Evolutionary conservation across 805 yeast species (phyloP), one percentile per base, ranked within the genome.

Genomic region (Pichia heedii): DNA sequence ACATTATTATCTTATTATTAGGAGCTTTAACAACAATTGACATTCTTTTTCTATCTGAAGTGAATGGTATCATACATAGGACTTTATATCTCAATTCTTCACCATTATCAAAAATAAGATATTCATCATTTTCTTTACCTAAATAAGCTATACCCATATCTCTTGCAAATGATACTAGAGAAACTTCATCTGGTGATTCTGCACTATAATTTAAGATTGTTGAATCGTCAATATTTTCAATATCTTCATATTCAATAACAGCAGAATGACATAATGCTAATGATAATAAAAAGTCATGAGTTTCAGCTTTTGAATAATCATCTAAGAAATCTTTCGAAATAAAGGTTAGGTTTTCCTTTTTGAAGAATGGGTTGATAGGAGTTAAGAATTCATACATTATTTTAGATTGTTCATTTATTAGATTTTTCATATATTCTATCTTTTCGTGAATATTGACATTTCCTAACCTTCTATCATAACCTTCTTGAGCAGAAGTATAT

Each of bases 111-210:
- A 66, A 65, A 40, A 75, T 47, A 0, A 61, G 49, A 33, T 79
- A 64, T 3, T 71, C 66, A 33, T 68, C 69, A 56, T 82, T 69
- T 19, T 69, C 68, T 36, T 78, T 67, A 36, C 73, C 81, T 20
- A 70, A 61, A 56, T 81, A 74, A 0, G 74, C 79, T 51, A 79
- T 70, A 10, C 94, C 94, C 26, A 83, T 52, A 56, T 82, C 90
- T 41, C 84, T 67, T 1, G 90, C 90, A 37, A 75, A 80, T 2
- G 81, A 68, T n/a, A 84, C 90, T 42, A 84, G 68, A 1, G 93
- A 89, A 35, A 81, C 77, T 58, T 84, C 94, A 64, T 84, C 94
- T 0, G 94, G 94, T 9, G 88, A 81, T 56, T 84, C 89, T 1
- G 90, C 89, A 53, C 82, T 81, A 63, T 76, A 80, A 24, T 69